Evolutionary conservation across 331 rosid species (phyloP).

Genomic region (Quercus tomentella): DNA sequence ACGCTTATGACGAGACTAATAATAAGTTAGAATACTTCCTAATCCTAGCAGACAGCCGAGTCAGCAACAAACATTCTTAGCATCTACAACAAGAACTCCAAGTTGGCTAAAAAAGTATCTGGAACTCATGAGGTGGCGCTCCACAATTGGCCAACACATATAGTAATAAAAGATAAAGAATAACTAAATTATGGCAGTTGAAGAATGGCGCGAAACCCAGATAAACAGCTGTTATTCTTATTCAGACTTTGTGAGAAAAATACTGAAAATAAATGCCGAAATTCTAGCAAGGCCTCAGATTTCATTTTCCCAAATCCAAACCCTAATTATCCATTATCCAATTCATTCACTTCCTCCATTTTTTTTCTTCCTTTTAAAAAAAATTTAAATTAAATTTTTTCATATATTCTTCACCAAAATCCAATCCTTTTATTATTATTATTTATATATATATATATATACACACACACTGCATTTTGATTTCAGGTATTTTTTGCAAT

Average conservation of each 20-base stretch:
- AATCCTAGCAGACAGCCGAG: too few relatives aligned
- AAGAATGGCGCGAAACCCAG: conserved; percentile 38
- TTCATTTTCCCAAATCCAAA: conserved; percentile 7
- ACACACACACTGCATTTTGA: background rate
- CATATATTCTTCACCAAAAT: background rate
- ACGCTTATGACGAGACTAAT: fast-evolving
- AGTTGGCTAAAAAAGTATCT: too few relatives aligned
- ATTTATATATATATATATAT: too few relatives aligned
- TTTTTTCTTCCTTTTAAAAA: background rate
- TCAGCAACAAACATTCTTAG: too few relatives aligned
- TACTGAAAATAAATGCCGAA: conserved; percentile 19
- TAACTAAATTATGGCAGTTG: background rate
- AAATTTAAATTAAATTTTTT: background rate
- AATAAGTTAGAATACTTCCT: too few relatives aligned
- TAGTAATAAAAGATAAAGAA: too few relatives aligned
- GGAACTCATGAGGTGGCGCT: too few relatives aligned
- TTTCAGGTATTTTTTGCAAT: background rate
- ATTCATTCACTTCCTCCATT: background rate
- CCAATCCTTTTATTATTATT: background rate
- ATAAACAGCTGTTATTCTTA: background rate
- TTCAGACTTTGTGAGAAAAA: background rate
- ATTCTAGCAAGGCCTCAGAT: conserved; percentile 16
- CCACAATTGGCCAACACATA: too few relatives aligned
- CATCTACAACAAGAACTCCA: too few relatives aligned
- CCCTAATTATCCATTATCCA: conserved; percentile 28